Evolutionary conservation across 2,329 filamentous ascomycete species (phyloP), one percentile per base, ranked within the genome.

Genomic region (Phialophora expanda): DNA sequence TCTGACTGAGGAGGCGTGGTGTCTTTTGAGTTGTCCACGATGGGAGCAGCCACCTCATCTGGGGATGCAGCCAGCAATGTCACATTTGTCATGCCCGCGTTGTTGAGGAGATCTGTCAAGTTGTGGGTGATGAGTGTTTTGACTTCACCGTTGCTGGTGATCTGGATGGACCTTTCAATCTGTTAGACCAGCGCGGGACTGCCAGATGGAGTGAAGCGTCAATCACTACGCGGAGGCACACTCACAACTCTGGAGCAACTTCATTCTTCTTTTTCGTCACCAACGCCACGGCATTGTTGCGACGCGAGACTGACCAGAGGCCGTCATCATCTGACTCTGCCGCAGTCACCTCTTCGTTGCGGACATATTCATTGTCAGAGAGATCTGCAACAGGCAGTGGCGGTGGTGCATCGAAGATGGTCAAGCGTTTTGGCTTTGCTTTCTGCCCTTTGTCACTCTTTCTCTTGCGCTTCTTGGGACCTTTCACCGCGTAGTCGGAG

Each of bases 331-430:
- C 60, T 8, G 26, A 51, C 38, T 44, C 41, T 9, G 61, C 56
- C 17, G n/a, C 32, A 41, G 22, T 44, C 38, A 44, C 38, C 14
- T 44, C 22, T 24, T 61, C 60, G 12, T 56, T 44, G 8, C 7
- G 17, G 38, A 28, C 38, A 60, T 38, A 12, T 14, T 62, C 61
- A n/a, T 65, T 50, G 44, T 69, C 67, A 54, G 63, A 66, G 32
- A 71, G 55, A 32, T 67, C 61, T 12, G 63, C 38, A n/a, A 63
- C 32, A 17, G 54, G 60, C 24, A 62, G 65, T 6, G 41, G 24
- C n/a, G 56, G 38, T 26, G 48, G 48, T 14, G 17, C 48, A 7
- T 51, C 48, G 14, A 51, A 41, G 30, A 26, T 9, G 11, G 58
- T 38, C 30, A 8, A n/a, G 24, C 24, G 30, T 41, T 51, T 59